Evolutionary conservation across 768 basidiomycete species (phyloP), one percentile per base, ranked within the genome.

Genomic region (Floccularia luteovirens): DNA sequence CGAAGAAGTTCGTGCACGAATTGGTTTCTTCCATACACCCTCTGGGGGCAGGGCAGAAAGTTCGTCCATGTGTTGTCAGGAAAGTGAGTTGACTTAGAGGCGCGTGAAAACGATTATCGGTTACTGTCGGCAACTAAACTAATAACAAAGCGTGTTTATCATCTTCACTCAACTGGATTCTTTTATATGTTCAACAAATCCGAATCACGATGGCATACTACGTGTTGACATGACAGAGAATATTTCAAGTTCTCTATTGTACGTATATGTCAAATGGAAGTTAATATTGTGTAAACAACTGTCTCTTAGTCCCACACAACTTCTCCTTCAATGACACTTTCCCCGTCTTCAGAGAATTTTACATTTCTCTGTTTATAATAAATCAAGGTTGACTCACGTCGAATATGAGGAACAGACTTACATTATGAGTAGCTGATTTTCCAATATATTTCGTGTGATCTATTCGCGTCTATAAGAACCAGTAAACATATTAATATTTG

Each of bases 401-500:
- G 25, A 43, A 27, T 39, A 21, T 32, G 7, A 10, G 20, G 32
- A 16, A 16, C 32, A 35, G 31, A 62, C 67, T 55, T 39, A 68
- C 69, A 20, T 57, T 52, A 48, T 71, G 63, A n/a, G 49, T 46
- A 12, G 63, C 69, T 5, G 83, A 86, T 54, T 74, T 85, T 11
- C 85, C 87, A 42, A 90, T 64, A 47, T 87, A 90, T 56, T 91
- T 91, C 5, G 89, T 91, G 50, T 90, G 89, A 44, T 81, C 88
- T 90, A 43, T 1, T 36, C 17, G 37, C 21, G n/a, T 4, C 12
- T 21, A 38, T 19, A 24, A 19, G 17, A 35, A 22, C 7, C 21
- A 24, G 32, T 27, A 37, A 45, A 40, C 24, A 45, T 27, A 24
- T 30, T n/a, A 11, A 5, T 14, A 20, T 30, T 7, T 41, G 11